These are phyloP conservation scores for Schwanniomyces etchellsii DNA, from an alignment of 1,139 yeast species.

Conservation along the genomic window DNA sequence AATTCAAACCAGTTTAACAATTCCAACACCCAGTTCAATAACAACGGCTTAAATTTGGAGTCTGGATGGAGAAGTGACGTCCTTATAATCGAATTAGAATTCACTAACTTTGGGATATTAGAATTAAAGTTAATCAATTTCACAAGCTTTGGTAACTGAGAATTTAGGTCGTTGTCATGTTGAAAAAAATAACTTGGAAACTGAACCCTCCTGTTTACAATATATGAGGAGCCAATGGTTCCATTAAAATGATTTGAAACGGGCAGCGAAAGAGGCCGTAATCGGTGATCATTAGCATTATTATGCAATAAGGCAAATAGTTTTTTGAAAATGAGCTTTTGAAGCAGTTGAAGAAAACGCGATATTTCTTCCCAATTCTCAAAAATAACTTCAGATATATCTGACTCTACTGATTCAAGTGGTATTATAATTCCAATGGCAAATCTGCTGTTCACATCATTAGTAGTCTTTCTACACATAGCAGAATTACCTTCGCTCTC, in stretches of 20 bases:
- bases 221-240: constrained; percentile 16
- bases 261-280: constrained; percentile 3
- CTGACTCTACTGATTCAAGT: constrained; percentile 22
- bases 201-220: constrained; percentile 32
- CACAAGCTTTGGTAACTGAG: constrained; percentile 28
- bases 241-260: not conserved
- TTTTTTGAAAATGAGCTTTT: constrained; percentile 31
- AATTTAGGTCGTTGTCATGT: constrained; percentile 35
- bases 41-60: constrained; percentile 15
- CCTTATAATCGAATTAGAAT: constrained; percentile 28
- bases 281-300: constrained; percentile 1
- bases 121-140: constrained; percentile 34
- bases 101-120: constrained; percentile 43
- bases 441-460: constrained; percentile 31
- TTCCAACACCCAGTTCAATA: constrained; percentile 53
- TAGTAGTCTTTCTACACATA: constrained; percentile 10
- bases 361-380: constrained; percentile 48
- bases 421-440: constrained; percentile 48
- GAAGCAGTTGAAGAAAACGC: constrained; percentile 34
- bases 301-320: constrained; percentile 20
- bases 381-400: constrained; percentile 35
- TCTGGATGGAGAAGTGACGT: constrained; percentile 9
- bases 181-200: constrained; percentile 35
- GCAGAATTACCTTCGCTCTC: not conserved
- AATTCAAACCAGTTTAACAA: constrained; percentile 57